Conservation (phyloP, 192 early-diverging fungal species). For the Coemansia sp. region DNA sequence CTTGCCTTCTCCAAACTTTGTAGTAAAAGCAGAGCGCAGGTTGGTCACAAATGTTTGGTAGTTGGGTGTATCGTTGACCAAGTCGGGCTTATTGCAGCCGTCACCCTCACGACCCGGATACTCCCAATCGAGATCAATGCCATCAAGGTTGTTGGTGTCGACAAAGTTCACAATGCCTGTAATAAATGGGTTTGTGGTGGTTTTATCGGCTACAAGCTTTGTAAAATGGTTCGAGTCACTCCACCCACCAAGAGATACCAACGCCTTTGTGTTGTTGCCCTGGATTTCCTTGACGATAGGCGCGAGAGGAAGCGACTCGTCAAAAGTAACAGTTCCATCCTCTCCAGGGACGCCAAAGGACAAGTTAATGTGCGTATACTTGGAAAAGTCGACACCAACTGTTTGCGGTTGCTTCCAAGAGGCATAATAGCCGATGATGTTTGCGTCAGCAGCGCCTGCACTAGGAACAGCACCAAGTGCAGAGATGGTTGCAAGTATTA, state of each 20-base stretch:
- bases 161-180: constrained; percentile 52
- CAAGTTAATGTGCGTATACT: constrained; percentile 75
- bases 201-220: constrained; percentile 40
- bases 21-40: constrained; percentile 43
- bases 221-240: constrained; percentile 60
- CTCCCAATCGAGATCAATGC: constrained; percentile 77
- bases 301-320: constrained; percentile 37
- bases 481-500: not conserved
- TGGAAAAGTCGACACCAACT: constrained; percentile 28
- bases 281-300: constrained; percentile 56
- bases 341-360: constrained; percentile 57
- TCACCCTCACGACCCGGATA: constrained; percentile 57
- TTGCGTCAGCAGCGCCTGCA: not conserved
- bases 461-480: not conserved
- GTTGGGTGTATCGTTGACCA: constrained; percentile 61
- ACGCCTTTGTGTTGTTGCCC: constrained; percentile 57
- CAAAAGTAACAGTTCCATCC: constrained; percentile 40
- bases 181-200: constrained; percentile 42
- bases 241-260: constrained; percentile 72
- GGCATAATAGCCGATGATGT: constrained; percentile 45
- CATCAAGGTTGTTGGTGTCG: constrained; percentile 60
- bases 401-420: constrained; percentile 38
- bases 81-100: constrained; percentile 46
- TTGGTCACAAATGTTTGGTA: constrained; percentile 61
- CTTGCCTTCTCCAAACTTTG: constrained; percentile 27